Percentiles rank a stretch among this genome's conserved stretches.
Evolutionary conservation across 352 stramenopile species (phyloP).

Genomic region (Pythium sp.): DNA sequence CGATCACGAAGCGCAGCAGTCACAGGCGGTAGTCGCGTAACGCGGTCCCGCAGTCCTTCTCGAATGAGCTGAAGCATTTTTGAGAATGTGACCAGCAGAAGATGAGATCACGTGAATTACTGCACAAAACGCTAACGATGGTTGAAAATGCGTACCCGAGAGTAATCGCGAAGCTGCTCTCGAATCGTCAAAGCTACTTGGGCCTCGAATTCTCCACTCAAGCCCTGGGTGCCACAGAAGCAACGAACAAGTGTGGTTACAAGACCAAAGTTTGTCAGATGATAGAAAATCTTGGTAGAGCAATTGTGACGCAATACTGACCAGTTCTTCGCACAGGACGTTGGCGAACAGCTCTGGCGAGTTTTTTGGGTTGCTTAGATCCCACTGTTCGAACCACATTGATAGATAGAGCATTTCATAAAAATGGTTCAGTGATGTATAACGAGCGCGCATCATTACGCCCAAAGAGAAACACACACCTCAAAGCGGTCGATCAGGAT

Average conservation of each 20-base stretch:
- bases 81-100: background rate
- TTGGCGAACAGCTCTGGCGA: slow-evolving; percentile 68
- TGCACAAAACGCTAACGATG: background rate
- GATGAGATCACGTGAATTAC: slow-evolving; percentile 1
- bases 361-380: slow-evolving; percentile 62
- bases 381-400: slow-evolving; percentile 36
- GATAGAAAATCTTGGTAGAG: background rate
- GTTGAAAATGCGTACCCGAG: slow-evolving; percentile 36
- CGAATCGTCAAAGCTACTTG: slow-evolving; percentile 77
- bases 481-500: slow-evolving; percentile 82
- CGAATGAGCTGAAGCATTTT: slow-evolving; percentile 46
- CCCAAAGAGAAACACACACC: slow-evolving; percentile 11
- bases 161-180: slow-evolving; percentile 75
- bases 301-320: slow-evolving; percentile 21
- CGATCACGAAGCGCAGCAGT: slow-evolving; percentile 57
- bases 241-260: background rate
- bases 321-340: slow-evolving; percentile 66
- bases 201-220: slow-evolving; percentile 77
- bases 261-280: background rate
- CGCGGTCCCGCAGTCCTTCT: slow-evolving; percentile 61
- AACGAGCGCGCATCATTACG: background rate
- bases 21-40: slow-evolving; percentile 57
- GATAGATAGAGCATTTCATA: background rate
- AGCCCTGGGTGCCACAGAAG: slow-evolving; percentile 31
- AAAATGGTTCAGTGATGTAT: background rate